These are phyloP conservation scores for Closterium sp. DNA, from an alignment of 139 green algal genomes.

Conservation along the genomic window DNA sequence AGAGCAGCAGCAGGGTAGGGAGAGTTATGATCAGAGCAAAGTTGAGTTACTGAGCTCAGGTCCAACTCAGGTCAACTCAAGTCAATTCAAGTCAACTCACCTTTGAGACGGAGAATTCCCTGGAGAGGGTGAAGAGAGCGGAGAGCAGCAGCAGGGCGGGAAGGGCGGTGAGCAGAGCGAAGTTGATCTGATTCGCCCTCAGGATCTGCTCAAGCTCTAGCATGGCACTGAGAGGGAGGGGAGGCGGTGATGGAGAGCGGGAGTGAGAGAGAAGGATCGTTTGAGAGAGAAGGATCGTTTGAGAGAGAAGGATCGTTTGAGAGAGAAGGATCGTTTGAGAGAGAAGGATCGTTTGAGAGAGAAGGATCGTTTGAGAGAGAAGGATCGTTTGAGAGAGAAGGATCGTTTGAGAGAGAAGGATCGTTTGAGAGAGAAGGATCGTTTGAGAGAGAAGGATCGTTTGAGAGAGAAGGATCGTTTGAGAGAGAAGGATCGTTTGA, in stretches of 20 bases:
- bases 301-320: too few species aligned
- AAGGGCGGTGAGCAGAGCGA: conserved; percentile 68
- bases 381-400: too few species aligned
- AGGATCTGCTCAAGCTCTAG: conserved; percentile 93
- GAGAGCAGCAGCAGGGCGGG: conserved; percentile 66
- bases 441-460: too few species aligned
- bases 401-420: too few species aligned
- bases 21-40: too few species aligned
- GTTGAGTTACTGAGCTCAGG: neutral
- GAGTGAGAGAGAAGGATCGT: neutral
- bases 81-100: neutral
- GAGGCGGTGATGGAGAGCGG: conserved; percentile 10
- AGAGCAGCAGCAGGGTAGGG: conserved; percentile 65
- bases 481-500: too few species aligned
- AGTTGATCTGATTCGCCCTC: conserved; percentile 81
- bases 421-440: too few species aligned
- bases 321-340: too few species aligned
- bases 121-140: conserved; percentile 29
- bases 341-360: too few species aligned
- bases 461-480: too few species aligned
- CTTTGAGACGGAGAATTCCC: conserved; percentile 18
- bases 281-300: too few species aligned
- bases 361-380: too few species aligned
- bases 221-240: conserved; percentile 71
- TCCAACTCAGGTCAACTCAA: neutral